Base-by-base conservation (phyloP, 139 green algal species). In the Chlamydomonas schloesseri region DNA sequence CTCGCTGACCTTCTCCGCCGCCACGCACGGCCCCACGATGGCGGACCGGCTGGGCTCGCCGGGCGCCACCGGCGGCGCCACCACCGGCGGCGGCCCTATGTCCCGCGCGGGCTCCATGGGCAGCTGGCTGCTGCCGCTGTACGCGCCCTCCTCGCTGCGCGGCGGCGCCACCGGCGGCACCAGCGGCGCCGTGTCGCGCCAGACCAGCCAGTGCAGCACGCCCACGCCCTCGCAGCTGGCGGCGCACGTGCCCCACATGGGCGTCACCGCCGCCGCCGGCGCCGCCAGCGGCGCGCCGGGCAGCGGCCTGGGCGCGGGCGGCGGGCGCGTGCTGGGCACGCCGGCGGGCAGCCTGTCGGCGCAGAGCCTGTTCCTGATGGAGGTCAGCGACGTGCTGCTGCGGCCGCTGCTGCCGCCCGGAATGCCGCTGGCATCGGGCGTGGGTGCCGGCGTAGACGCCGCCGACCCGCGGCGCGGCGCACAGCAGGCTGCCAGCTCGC, bases 1-100 rank as follows among this genome's bases (percentile, higher is more conserved):
- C 26, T 34, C 53, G 4, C 17, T 46, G 15, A 23, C 50, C 23
- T 81, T 69, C 21, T 50, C 29, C 26, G 24, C 42, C 55, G 47
- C 73, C 53, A 47, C 73, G 31, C 55, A 46, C 28, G 73, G 73
- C 2, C 50, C 73, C 9, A 81, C 73, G 55, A n/a, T 81, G 53
- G 73, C 73, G 53, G 73, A 81, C 73, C 72, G 72, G 9, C 72
- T 65, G 72, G 46, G 58, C 46, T 46, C 36, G 23, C 36, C 33
- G 21, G 42, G 70, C 70, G 70, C 36, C 37, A 50, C 42, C 6
- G 42, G 6, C 42, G 8, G 6, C 42, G 42, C 6, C 42, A 50
- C 42, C 42, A 8, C 42, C 42, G n/a, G n/a, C n/a, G n/a, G n/a
- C n/a, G n/a, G n/a, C n/a, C n/a, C n/a, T n/a, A 50, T 50, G 42